Evolutionary conservation across 2,329 filamentous ascomycete genomes (phyloP), one percentile per base, ranked within the genome.

Genomic region (Cercospora janseana): DNA sequence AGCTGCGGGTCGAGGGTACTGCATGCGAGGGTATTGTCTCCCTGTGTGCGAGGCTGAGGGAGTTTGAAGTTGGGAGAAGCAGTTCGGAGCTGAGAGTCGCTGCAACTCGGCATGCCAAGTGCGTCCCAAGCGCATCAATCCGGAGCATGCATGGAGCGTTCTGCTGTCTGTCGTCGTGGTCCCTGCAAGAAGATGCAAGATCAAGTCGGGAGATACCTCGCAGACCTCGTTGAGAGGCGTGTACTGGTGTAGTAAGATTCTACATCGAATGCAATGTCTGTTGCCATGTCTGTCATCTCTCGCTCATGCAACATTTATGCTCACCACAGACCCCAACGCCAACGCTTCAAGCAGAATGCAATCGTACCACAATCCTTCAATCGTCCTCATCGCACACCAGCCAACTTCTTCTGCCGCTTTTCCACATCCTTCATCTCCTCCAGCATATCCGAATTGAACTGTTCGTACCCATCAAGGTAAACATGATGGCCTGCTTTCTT

Each of bases 401-500:
- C 44, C 5, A 68, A 27, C 28, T 57, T 61, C 57, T 61, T 64
- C 59, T 70, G 67, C 49, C 71, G 63, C 54, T 60, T 67, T 64
- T 72, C 70, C 2, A 83, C 80, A 62, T 85, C 82, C 59, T 75
- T 75, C 83, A 88, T 86, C 68, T 88, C 85, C 29, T 78, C 71
- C 35, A 78, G 60, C 65, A 88, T 79, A 18, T 85, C 72, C 24
- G 75, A 69, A 61, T 88, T 88, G 63, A 88, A 88, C 58, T 87
- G 78, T 60, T 87, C 78, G 71, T 76, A 80, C 1, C 81, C 83
- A 63, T 88, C 85, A 1, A 88, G 69, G 63, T 88, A 88, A 4
- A 88, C 68, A 68, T 88, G 85, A 67, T 88, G 85, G 0, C 85
- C 85, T 0, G 85, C 84, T 35, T 81, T 79, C 52, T 77, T 74